Percentiles rank a stretch among this genome's conserved stretches.
phyloP scores from a whole-genome alignment of 2,329 filamentous ascomycete genomes.

The Drechslerella coelobrocha region DNA sequence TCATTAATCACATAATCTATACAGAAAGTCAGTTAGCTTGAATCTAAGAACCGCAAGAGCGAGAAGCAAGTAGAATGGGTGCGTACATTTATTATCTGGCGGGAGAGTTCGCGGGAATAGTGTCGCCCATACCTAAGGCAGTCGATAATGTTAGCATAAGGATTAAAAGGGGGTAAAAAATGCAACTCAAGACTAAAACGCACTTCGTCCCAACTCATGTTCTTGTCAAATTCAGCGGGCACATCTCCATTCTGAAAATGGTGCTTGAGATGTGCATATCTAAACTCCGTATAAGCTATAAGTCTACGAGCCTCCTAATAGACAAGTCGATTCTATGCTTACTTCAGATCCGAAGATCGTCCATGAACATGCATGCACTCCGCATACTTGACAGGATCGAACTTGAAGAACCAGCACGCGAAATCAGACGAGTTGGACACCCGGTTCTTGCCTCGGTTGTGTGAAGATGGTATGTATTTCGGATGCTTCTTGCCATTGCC shows the following conservation, averaged over 20 bases:
- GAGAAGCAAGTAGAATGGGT: neutral
- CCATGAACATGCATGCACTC: constrained; percentile 45
- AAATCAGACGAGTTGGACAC: constrained; percentile 20
- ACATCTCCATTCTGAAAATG: constrained; percentile 27
- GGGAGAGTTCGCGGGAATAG: constrained; percentile 29
- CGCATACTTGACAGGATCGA: constrained; percentile 41
- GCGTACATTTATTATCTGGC: constrained; percentile 40
- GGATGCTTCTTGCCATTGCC: constrained; percentile 9
- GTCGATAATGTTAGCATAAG: too few species aligned
- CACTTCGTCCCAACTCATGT: constrained; percentile 48
- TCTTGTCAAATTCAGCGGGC: constrained; percentile 35
- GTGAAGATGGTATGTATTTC: constrained; percentile 32
- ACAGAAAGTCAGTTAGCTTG: neutral
- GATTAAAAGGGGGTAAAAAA: too few species aligned
- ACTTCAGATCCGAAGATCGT: constrained; percentile 46
- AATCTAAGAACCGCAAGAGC: neutral
- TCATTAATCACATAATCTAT: constrained; percentile 47
- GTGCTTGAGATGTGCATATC: constrained; percentile 40
- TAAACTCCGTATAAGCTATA: constrained; percentile 6
- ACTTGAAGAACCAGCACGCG: constrained; percentile 47
- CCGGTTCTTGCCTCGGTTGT: constrained; percentile 12
- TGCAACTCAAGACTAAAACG: too few species aligned
- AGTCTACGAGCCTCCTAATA: neutral
- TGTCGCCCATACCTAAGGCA: constrained; percentile 40
- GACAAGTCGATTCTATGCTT: neutral